Percentiles rank a stretch among this genome's conserved stretches.
phyloP scores from a whole-genome alignment of 495 filamentous ascomycete genomes.

The Penicillium angulare region DNA sequence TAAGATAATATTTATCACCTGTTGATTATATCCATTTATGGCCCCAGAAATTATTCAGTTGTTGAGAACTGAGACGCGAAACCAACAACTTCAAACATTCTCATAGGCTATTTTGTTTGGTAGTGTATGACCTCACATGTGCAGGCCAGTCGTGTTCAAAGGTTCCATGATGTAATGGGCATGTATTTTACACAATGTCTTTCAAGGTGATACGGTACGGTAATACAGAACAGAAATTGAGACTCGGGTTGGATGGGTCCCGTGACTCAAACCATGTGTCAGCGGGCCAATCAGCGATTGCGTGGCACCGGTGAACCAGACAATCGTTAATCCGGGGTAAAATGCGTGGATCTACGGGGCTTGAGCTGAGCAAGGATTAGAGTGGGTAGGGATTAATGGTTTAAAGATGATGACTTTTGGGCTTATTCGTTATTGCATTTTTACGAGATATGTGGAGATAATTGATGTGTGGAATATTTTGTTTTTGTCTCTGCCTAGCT shows the following conservation, averaged over 20 bases:
- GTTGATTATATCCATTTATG: too few relatives aligned
- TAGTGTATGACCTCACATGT: too few relatives aligned
- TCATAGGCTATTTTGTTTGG: too few relatives aligned
- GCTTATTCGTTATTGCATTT: background rate
- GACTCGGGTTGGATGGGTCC: background rate
- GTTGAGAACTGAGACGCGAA: too few relatives aligned
- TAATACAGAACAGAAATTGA: background rate
- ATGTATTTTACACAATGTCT: slow-evolving; percentile 1
- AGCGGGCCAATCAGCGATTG: background rate
- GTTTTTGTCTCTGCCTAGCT: background rate
- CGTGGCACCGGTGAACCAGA: background rate
- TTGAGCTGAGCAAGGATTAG: background rate
- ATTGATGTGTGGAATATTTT: background rate
- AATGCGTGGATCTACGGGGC: background rate
- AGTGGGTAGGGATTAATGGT: background rate
- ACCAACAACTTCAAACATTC: too few relatives aligned
- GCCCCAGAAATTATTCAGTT: too few relatives aligned
- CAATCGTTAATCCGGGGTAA: slow-evolving; percentile 10
- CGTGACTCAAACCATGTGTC: slow-evolving; percentile 5
- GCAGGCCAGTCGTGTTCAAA: too few relatives aligned
- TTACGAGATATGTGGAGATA: background rate
- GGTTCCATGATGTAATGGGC: too few relatives aligned
- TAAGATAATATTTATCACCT: too few relatives aligned
- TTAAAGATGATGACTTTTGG: background rate
- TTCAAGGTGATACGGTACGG: background rate